These are phyloP conservation scores for Wickerhamomyces silvicola DNA, from an alignment of 805 yeast genomes.

Conservation along the genomic window DNA sequence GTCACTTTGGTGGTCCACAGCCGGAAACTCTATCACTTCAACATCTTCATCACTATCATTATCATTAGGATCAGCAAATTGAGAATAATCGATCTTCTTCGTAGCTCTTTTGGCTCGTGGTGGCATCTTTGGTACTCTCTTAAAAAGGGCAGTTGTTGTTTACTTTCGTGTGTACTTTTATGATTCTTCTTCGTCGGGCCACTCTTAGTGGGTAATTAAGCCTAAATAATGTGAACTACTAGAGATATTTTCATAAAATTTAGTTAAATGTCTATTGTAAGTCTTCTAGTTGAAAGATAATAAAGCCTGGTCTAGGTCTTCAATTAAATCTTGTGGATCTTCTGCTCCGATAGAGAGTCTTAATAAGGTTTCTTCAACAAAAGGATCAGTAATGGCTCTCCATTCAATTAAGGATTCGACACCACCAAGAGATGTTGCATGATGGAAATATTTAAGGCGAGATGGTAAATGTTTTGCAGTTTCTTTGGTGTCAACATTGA, in stretches of 20 bases:
- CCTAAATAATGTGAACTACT: too few species aligned
- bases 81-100: conserved; percentile 5
- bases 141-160: too few species aligned
- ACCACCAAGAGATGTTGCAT: conserved; percentile 92
- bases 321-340: conserved; percentile 66
- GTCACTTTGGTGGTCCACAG: too few species aligned
- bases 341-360: conserved; percentile 82
- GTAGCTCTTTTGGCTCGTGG: conserved; percentile 4
- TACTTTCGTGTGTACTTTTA: too few species aligned
- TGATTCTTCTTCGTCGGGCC: too few species aligned
- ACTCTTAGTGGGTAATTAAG: too few species aligned
- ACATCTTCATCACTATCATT: conserved; percentile 7
- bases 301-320: conserved; percentile 64
- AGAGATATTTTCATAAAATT: too few species aligned
- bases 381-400: conserved; percentile 69
- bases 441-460: conserved; percentile 64
- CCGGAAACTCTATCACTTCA: conserved; percentile 9
- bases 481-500: conserved; percentile 43
- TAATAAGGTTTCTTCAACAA: conserved; percentile 49
- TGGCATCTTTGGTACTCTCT: conserved; percentile 1
- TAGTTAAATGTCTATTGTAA: too few species aligned
- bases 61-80: conserved; percentile 3
- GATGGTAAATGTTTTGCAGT: conserved; percentile 62
- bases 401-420: conserved; percentile 88
- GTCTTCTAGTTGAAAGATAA: conserved; percentile 1